Conservation (phyloP, 192 early-diverging fungal species). For the Powellomyces hirtus region DNA sequence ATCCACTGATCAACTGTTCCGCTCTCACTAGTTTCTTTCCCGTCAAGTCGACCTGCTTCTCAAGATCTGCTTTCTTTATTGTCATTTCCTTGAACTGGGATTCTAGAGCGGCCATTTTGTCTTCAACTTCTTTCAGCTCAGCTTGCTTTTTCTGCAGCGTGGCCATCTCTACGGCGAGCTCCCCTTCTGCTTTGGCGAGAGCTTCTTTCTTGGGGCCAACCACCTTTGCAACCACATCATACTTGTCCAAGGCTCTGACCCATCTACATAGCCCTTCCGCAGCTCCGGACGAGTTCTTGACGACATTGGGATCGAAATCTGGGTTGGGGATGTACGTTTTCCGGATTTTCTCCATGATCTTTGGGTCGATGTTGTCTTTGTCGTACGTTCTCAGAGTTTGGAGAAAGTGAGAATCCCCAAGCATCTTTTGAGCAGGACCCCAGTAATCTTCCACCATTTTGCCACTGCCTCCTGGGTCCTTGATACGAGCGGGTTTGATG, state of each 20-base stretch:
- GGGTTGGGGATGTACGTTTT: slow-evolving; percentile 60
- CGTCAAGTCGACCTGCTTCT: slow-evolving; percentile 55
- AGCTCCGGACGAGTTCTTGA: slow-evolving; percentile 60
- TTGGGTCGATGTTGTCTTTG: slow-evolving; percentile 63
- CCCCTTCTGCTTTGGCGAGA: slow-evolving; percentile 56
- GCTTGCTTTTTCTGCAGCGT: slow-evolving; percentile 56
- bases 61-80: slow-evolving; percentile 55
- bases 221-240: slow-evolving; percentile 59
- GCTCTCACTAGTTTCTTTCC: slow-evolving; percentile 56
- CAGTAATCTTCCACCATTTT: slow-evolving; percentile 68
- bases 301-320: slow-evolving; percentile 62
- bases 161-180: slow-evolving; percentile 55
- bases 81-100: slow-evolving; percentile 51
- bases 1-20: slow-evolving; percentile 56
- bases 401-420: slow-evolving; percentile 54
- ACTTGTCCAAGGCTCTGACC: slow-evolving; percentile 61
- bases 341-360: slow-evolving; percentile 54
- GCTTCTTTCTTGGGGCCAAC: slow-evolving; percentile 59
- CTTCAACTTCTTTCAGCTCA: slow-evolving; percentile 60
- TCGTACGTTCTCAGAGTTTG: slow-evolving; percentile 53
- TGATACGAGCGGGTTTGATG: slow-evolving; percentile 59
- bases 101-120: slow-evolving; percentile 58
- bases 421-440: slow-evolving; percentile 55
- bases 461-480: slow-evolving; percentile 59
- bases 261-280: slow-evolving; percentile 59